Evolutionary conservation across 805 yeast species (phyloP).

Genomic region (Wickerhamiella qilinensis): DNA sequence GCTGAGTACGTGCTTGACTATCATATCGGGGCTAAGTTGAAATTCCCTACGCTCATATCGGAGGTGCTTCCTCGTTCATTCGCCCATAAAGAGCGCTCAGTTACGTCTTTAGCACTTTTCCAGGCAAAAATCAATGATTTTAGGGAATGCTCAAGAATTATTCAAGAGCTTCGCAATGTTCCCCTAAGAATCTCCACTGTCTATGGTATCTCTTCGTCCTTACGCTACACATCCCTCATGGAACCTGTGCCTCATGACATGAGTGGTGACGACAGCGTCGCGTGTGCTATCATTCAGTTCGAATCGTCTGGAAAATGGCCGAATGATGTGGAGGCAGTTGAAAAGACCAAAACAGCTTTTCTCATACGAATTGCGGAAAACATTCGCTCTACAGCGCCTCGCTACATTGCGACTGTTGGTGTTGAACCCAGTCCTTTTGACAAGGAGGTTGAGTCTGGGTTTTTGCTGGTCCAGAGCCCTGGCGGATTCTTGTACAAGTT

Average conservation of each 20-base stretch:
- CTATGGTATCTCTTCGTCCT: constrained; percentile 54
- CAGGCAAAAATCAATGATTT: constrained; percentile 27
- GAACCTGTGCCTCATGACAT: constrained; percentile 61
- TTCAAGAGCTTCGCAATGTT: constrained; percentile 32
- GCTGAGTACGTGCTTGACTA: constrained; percentile 43
- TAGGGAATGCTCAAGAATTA: constrained; percentile 32
- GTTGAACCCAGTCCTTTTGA: constrained; percentile 33
- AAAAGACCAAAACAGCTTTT: constrained; percentile 82
- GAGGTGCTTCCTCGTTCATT: constrained; percentile 29
- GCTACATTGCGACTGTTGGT: constrained; percentile 43
- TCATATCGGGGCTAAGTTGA: constrained; percentile 32
- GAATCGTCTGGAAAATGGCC: constrained; percentile 94
- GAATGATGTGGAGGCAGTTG: constrained; percentile 69
- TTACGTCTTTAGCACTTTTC: constrained; percentile 25
- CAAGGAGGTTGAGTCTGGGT: constrained; percentile 17
- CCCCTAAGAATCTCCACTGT: constrained; percentile 64
- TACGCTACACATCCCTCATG: constrained; percentile 59
- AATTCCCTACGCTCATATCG: constrained; percentile 7
- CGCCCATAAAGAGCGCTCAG: constrained; percentile 30
- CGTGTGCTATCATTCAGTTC: constrained; percentile 68
- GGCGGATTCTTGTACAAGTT: constrained; percentile 79
- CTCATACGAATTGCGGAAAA: constrained; percentile 48
- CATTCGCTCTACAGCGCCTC: constrained; percentile 29
- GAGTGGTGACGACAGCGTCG: constrained; percentile 29
- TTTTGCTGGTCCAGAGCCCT: constrained; percentile 45